These are phyloP conservation scores for Pelargonium exstipulatum DNA, from an alignment of 441 rosid genomes.

Conservation along the genomic window DNA sequence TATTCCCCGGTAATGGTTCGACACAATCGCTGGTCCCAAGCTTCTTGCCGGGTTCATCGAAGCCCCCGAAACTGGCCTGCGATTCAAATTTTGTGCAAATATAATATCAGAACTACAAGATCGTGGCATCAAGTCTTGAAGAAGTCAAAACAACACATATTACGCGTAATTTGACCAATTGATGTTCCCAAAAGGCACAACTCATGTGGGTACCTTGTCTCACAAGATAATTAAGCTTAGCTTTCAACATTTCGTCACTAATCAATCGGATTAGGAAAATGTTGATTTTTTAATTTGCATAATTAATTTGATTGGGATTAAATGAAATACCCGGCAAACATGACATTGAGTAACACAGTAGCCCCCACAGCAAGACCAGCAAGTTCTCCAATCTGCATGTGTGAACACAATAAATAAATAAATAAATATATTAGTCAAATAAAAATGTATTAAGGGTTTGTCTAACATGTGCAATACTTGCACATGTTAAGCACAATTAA, in stretches of 20 bases:
- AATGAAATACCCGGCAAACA: neutral
- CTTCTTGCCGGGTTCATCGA: constrained; percentile 93
- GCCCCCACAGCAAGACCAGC: neutral
- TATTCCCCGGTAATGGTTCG: constrained; percentile 38
- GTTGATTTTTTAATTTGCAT: too few relatives aligned
- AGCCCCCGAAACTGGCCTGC: constrained; percentile 82
- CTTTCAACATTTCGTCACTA: neutral
- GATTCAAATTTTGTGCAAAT: too few relatives aligned
- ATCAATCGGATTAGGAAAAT: neutral
- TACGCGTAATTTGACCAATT: neutral
- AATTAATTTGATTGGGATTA: neutral
- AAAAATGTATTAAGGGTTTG: neutral
- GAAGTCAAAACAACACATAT: neutral
- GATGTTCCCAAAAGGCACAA: neutral
- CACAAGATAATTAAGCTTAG: neutral
- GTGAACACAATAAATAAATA: neutral
- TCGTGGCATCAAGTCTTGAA: neutral
- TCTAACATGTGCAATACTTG: too few relatives aligned
- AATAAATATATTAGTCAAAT: neutral
- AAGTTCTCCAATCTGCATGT: neutral
- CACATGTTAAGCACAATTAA: too few relatives aligned
- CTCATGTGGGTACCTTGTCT: neutral
- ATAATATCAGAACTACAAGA: too few relatives aligned
- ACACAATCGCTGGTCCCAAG: constrained; percentile 76
- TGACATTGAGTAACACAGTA: neutral